Percentiles rank a stretch among this genome's conserved stretches.
phyloP scores from a whole-genome alignment of 225 moss, liverwort and hornwort species.

The Ulota crispa region DNA sequence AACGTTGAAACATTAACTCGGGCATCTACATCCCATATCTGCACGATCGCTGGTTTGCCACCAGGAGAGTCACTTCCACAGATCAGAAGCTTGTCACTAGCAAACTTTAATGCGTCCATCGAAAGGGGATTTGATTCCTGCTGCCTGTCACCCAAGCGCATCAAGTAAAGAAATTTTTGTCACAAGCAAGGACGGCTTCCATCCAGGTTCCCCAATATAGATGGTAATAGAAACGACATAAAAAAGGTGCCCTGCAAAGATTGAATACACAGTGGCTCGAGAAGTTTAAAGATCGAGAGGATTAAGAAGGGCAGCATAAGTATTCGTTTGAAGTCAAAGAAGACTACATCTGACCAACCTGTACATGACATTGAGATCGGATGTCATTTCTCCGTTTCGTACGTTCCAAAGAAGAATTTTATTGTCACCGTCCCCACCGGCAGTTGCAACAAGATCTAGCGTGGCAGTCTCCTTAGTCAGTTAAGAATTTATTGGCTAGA shows the following conservation, averaged over 20 bases:
- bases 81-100: slow-evolving; percentile 69
- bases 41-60: slow-evolving; percentile 76
- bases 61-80: slow-evolving; percentile 85
- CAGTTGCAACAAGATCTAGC: slow-evolving; percentile 79
- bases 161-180: neutral
- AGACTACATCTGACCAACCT: slow-evolving; percentile 41
- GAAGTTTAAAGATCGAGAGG: neutral
- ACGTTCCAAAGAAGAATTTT: slow-evolving; percentile 91
- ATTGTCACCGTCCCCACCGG: slow-evolving; percentile 89
- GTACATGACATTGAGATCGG: slow-evolving; percentile 74
- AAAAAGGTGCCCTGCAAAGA: neutral
- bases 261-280: neutral
- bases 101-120: slow-evolving; percentile 89
- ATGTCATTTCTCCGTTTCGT: slow-evolving; percentile 75
- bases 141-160: slow-evolving; percentile 55
- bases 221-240: neutral
- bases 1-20: slow-evolving; percentile 64
- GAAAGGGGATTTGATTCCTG: slow-evolving; percentile 54
- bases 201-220: neutral
- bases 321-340: neutral
- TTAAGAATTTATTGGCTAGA: neutral
- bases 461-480: slow-evolving; percentile 16
- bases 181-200: neutral
- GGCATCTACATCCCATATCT: slow-evolving; percentile 93
- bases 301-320: neutral